Evolutionary conservation across 2,329 filamentous ascomycete genomes (phyloP), one percentile per base, ranked within the genome.

Genomic region (Fusarium acutatum): DNA sequence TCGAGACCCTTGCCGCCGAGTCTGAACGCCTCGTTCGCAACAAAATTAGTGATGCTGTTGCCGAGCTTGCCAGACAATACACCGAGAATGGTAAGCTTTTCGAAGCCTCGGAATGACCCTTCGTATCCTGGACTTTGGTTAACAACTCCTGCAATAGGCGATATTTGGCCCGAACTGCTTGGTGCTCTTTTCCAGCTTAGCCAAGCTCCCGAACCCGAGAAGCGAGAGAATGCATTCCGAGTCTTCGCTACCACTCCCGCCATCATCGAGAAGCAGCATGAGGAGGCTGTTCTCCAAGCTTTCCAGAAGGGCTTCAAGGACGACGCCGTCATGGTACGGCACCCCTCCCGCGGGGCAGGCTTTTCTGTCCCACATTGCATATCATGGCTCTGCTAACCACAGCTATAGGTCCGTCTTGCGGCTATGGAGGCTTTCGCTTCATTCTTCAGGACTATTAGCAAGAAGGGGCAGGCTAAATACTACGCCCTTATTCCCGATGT

Each of bases 11-110:
- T 60, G 90, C 90, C 65, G 87, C 86, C 70, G 96, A 98, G 84
- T 86, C 89, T 28, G 89, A 93, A 71, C 89, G 91, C 70, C 86
- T 89, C 43, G 93, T 97, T 52, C 89, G 96, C 78, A 96, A 97
- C 85, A 99, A 99, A 84, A 93, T 98, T 80, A 96, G 95, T 77
- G 96, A 99, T 84, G 95, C 96, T n/a, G 93, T 98, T 71, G 96
- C 96, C 30, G 96, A 99, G 84, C 88, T 99, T 69, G 96, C 96
- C 49, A 91, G 96, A 79, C 95, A 99, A 85, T 98, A 98, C 83
- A 93, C 94, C 49, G 96, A 98, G 78, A 94, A 93, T 79, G 92
- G 94, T 97, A 88, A 82, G 91, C 85, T 38, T 15, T 12, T 6
- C 8, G 6, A 20, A 17, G 30, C n/a, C 20, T 32, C n/a, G 28